A percentile compares a stretch with the other conserved stretches of the same genome.
Conservation (phyloP, 1,284 basidiomycete species). For the Paramarasmius palmivorus region DNA sequence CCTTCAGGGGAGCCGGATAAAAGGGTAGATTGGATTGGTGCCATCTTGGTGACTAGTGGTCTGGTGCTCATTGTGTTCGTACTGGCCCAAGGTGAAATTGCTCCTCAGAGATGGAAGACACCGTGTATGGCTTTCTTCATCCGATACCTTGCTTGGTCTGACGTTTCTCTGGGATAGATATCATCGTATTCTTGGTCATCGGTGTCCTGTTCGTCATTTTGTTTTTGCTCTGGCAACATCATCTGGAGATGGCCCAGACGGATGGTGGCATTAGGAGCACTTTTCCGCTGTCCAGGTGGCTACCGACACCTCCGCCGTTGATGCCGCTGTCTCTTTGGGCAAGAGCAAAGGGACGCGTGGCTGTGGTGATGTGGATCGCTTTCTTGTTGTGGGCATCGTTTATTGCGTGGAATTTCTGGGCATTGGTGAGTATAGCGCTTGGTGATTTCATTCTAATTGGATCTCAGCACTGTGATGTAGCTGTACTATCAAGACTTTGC, state of each 20-base stretch:
- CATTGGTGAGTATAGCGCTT: constrained; percentile 37
- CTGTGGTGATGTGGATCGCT: constrained; percentile 65
- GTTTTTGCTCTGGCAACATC: constrained; percentile 73
- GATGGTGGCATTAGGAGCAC: constrained; percentile 31
- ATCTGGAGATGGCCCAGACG: constrained; percentile 49
- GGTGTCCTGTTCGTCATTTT: constrained; percentile 58
- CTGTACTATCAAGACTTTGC: constrained; percentile 72
- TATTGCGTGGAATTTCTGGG: constrained; percentile 56
- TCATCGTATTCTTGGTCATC: constrained; percentile 63
- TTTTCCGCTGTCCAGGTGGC: constrained; percentile 32
- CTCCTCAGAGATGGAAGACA: constrained; percentile 71
- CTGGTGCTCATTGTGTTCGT: constrained; percentile 82
- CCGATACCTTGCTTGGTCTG: neutral
- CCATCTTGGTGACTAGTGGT: constrained; percentile 72
- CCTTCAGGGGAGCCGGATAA: constrained; percentile 48
- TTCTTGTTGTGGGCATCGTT: constrained; percentile 74
- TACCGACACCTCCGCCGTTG: constrained; percentile 57
- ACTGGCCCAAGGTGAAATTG: constrained; percentile 72
- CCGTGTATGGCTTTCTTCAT: constrained; percentile 50
- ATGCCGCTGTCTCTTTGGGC: constrained; percentile 73
- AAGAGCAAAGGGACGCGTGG: constrained; percentile 64
- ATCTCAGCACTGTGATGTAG: too few species aligned
- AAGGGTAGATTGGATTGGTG: constrained; percentile 84
- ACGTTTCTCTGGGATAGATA: constrained; percentile 43
- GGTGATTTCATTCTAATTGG: neutral